Conservation (phyloP, 495 filamentous ascomycete species). For the Penicillium taxi region DNA sequence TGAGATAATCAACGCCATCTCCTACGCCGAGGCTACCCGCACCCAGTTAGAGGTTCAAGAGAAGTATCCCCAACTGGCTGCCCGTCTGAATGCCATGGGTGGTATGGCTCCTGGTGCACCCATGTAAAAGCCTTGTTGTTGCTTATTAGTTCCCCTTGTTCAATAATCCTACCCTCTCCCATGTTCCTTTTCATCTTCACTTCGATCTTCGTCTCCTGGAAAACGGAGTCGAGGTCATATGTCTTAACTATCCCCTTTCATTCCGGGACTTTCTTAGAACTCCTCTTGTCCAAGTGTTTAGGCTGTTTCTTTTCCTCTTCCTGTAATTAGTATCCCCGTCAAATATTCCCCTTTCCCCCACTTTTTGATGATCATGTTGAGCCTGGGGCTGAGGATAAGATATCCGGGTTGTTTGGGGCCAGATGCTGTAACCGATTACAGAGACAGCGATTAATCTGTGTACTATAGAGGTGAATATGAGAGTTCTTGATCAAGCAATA, state of each 20-base stretch:
- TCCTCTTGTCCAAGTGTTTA: slow-evolving; percentile 5
- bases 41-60: slow-evolving; percentile 97
- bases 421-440: slow-evolving; percentile 11
- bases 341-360: slow-evolving; percentile 21
- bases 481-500: slow-evolving; percentile 4
- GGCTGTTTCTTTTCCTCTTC: slow-evolving; percentile 20
- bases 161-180: background rate
- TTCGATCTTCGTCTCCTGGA: slow-evolving; percentile 10
- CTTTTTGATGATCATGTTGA: slow-evolving; percentile 14
- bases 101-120: slow-evolving; percentile 27
- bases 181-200: slow-evolving; percentile 8
- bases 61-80: slow-evolving; percentile 92
- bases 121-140: slow-evolving; percentile 26
- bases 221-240: slow-evolving; percentile 7
- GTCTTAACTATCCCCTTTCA: slow-evolving; percentile 12
- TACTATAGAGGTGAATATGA: slow-evolving; percentile 26
- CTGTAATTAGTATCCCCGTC: slow-evolving; percentile 33
- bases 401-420: slow-evolving; percentile 8
- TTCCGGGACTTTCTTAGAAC: slow-evolving; percentile 16
- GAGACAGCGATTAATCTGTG: slow-evolving; percentile 25
- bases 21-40: slow-evolving; percentile 93
- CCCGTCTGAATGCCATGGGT: slow-evolving; percentile 70
- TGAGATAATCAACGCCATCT: slow-evolving; percentile 92
- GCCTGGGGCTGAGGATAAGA: slow-evolving; percentile 5
- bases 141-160: slow-evolving; percentile 2